These are phyloP conservation scores for Sanghuangporus baumii DNA, from an alignment of 1,284 basidiomycete genomes.

Conservation along the genomic window DNA sequence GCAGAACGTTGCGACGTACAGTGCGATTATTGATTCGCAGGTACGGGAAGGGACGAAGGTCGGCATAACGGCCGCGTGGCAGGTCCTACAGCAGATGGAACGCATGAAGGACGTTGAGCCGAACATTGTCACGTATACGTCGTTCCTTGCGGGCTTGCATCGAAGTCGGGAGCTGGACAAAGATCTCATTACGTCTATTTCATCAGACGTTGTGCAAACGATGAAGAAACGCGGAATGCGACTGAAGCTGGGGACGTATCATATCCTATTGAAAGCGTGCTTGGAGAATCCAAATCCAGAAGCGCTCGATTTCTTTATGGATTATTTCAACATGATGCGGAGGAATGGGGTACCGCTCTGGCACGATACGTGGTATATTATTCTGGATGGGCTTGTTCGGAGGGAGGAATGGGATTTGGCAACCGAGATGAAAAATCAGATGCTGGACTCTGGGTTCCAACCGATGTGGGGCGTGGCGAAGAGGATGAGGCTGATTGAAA, in stretches of 20 bases:
- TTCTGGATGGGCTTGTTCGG: constrained; percentile 55
- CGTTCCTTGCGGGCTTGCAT: constrained; percentile 57
- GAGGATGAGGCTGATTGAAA: constrained; percentile 32
- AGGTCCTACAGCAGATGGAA: constrained; percentile 69
- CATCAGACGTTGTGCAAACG: constrained; percentile 44
- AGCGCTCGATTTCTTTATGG: constrained; percentile 49
- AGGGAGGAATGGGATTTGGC: constrained; percentile 54
- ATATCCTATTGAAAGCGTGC: constrained; percentile 64
- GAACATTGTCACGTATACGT: constrained; percentile 71
- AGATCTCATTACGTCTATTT: constrained; percentile 38
- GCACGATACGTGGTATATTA: constrained; percentile 69
- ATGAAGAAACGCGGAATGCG: constrained; percentile 54
- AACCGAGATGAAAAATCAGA: constrained; percentile 52
- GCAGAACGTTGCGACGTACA: constrained; percentile 69
- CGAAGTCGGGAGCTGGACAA: constrained; percentile 43
- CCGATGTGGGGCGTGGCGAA: constrained; percentile 34
- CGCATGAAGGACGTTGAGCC: constrained; percentile 47
- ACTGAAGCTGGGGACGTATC: constrained; percentile 62
- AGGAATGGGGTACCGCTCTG: constrained; percentile 42
- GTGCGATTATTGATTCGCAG: constrained; percentile 68
- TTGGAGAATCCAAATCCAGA: constrained; percentile 43
- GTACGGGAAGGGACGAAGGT: constrained; percentile 47
- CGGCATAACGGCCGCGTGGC: constrained; percentile 57
- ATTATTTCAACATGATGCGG: constrained; percentile 64
- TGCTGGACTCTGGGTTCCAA: constrained; percentile 38